Evolutionary conservation across 352 stramenopile genomes (phyloP), one percentile per base, ranked within the genome.

Genomic region (Pilasporangium apinafurcum): DNA sequence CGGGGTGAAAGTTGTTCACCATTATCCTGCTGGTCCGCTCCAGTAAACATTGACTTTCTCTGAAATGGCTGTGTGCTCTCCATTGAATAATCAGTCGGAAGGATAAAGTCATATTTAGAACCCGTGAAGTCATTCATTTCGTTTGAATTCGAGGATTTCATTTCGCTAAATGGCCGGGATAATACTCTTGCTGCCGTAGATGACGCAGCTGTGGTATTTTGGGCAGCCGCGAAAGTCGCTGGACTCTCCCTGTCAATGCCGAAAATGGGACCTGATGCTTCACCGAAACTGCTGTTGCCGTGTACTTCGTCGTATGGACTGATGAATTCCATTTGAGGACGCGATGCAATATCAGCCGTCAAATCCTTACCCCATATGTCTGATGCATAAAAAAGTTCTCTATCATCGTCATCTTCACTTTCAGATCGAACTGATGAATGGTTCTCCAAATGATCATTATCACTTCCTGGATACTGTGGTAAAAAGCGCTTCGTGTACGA

Each of bases 311-410:
- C 20, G 0, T 34, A 37, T 27, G 54, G 51, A 27, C 45, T 56
- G 29, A 66, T 51, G 1, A 68, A 42, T 29, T 65, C 47, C 25
- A 63, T 29, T 17, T 14, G 51, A 10, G 44, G 65, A 8, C 49
- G 59, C 16, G 59, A 53, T 14, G 64, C 40, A 5, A 62, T 55
- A 22, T 67, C 52, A n/a, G 18, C 38, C 24, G 24, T 37, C 24
- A 25, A 34, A 13, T 6, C 47, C 13, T 14, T 63, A 27, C 8
- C 48, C 7, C 69, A 18, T 26, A 81, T 69, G 37, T 83, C 67
- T 2, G 70, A 80, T 1, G 67, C 64, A 47, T 75, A 80, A 27
- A 69, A 83, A 10, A 83, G 53, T 26, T 62, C 62, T 33, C 39
- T 40, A 27, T 59, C 60, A 10, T 60, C 27, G 22, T 50, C 37